Base-by-base conservation (phyloP, 1,284 basidiomycete species). In the Austroboletus novae-zelandiae region DNA sequence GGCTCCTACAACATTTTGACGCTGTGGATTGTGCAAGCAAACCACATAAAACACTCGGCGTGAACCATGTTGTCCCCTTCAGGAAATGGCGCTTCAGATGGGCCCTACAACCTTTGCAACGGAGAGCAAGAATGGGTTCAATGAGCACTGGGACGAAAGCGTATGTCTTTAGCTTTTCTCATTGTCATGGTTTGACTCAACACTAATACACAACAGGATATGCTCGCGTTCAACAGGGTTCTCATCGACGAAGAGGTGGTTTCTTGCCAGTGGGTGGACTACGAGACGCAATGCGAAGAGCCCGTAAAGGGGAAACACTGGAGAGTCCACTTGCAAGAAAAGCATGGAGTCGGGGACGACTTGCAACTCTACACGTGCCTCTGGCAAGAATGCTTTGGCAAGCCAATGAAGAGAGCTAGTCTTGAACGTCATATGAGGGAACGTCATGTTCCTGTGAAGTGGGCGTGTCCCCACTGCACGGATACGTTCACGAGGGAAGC, bases 41-140 rank as follows among this genome's bases (percentile, higher is more conserved):
- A 6, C 20, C 13, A n/a, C 61, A 61, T 53, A 63, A 59, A 45
- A 36, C 18, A n/a, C 17, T 36, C 9, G 18, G 32, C 4, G 9
- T 20, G 40, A 35, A 39, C 15, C 39, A 27, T 27, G n/a, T 13
- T 10, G 14, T 41, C 27, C 10, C 14, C 20, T 37, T 8, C 35
- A 36, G 15, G 5, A 34, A 13, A 34, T 6, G 11, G 5, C 32
- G 10, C 31, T 15, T 34, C 13, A 15, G 11, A 34, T 34, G 3
- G 32, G 14, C 32, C 7, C 27, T 27, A 13, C 10, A 34, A 15
- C 32, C 32, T 34, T 15, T 15, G 15, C 32, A 15, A 34, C 15
- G 32, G 32, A 34, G 5, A 14, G 13, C 32, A 13, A 6, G 7
- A 34, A 34, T 34, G 32, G 32, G 4, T 34, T 34, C 6, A 34